Evolutionary conservation across 2,329 filamentous ascomycete species (phyloP), one percentile per base, ranked within the genome.

Genomic region (Claviceps monticola): DNA sequence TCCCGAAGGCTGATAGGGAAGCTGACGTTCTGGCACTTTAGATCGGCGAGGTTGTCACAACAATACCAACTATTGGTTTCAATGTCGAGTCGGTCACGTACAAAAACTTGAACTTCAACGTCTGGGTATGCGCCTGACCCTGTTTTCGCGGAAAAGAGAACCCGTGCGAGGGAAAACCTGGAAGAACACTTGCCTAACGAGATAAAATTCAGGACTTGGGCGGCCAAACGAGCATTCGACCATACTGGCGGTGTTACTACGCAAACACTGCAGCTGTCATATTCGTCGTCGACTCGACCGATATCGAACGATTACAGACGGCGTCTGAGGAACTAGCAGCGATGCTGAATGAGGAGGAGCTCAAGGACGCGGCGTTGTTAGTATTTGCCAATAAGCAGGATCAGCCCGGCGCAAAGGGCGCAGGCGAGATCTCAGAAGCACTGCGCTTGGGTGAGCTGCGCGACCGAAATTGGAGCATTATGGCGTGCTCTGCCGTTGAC

Each of bases 351-450:
- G 93, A 98, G 71, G 93, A 97, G 58, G 91, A 98, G 70, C 78
- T 98, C 51, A 86, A 88, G 65, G 93, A 97, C 64, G 91, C 93
- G 13, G 83, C 89, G 21, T 73, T 98, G 51, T 73, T 98, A 51
- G 93, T 98, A 11, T 98, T 97, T 69, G 93, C 93, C 62, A 98
- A 98, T 73, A 98, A 98, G 74, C 93, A 98, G 69, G 93, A 98
- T 71, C 89, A 97, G 69, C 91, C 91, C 2, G 93, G 93, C 17
- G 91, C 93, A 48, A 95, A 95, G 71, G 93, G 91, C 2, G 93
- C 93, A 1, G 93, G 89, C 17, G 93, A 97, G 67, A 98, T 98
- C 57, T 95, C 88, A 52, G 91, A 97, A 71, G 91, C 90, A 48
- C 71, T 98, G 68, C 85, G 84, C 61, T 71, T 98, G 59, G 90